Base-by-base conservation (phyloP, 2,329 filamentous ascomycete species). In the Verticillium nonalfalfae region DNA sequence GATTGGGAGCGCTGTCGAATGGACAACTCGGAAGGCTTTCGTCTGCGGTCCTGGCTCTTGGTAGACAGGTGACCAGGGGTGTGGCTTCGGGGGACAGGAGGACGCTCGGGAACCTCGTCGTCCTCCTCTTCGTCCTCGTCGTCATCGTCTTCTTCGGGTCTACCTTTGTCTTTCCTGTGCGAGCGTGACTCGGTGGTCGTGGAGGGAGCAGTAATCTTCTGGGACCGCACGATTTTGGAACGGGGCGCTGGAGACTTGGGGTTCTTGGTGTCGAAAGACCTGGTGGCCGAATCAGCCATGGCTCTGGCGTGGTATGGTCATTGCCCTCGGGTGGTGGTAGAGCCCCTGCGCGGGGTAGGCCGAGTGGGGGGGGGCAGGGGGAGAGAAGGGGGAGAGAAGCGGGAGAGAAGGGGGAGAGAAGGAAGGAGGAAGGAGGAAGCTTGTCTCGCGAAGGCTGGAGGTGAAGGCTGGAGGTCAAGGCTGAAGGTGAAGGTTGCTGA, bases 11-110 rank as follows among this genome's bases (percentile, higher is more conserved):
- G 80, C 64, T 84, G 79, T 33, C 83, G 80, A 61, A 84, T 77
- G 56, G 81, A 74, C 40, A 81, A 73, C 60, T 86, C 83, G 33
- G 82, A 79, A 34, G 79, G 72, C 65, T 81, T 83, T 59, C 78
- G 77, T 62, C 79, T 78, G 63, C 76, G 76, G 60, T 79, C 78
- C 63, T 81, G 80, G 73, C 81, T 85, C 74, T 83, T 86, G 66
- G 81, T 80, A 13, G 85, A 75, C 50, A 87, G 78, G 67, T 87
- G 84, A 61, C 85, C 84, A 1, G 85, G 85, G 1, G 85, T 88
- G 70, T 88, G 85, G 69, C 81, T 86, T 66, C 85, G 80, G 34
- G 79, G 75, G 55, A 83, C 70, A 57, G 79, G 73, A 64, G 72
- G 58, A 6, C 40, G 40, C 26, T 59, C 60, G 71, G 73, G 62